These are phyloP conservation scores for Arthrobotrys musiformis DNA, from an alignment of 2,329 filamentous ascomycete species.

Conservation along the genomic window DNA sequence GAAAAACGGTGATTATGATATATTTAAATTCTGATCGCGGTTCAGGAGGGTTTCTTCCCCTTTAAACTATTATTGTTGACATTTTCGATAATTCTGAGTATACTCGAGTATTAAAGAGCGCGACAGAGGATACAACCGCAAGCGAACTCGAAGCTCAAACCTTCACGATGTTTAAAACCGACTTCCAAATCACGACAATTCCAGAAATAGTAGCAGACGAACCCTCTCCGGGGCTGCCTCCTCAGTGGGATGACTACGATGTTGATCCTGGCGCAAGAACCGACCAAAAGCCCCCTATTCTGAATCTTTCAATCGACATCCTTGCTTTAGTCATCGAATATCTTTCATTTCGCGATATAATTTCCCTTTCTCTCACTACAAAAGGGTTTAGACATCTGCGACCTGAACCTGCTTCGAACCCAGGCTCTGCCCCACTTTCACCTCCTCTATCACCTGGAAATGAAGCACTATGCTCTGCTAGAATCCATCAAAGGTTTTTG, in stretches of 20 bases:
- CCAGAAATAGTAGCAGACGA: conserved; percentile 25
- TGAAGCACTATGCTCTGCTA: conserved; percentile 37
- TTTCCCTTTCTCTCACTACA: conserved; percentile 46
- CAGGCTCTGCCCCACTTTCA: conserved; percentile 21
- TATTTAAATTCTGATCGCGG: conserved; percentile 49
- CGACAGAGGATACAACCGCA: not conserved
- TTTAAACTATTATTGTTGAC: conserved; percentile 9
- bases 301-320: conserved; percentile 43
- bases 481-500: conserved; percentile 51
- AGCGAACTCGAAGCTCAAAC: not conserved
- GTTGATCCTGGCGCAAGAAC: conserved; percentile 21
- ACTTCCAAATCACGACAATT: conserved; percentile 38
- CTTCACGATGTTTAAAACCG: conserved; percentile 35
- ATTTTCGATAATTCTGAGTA: not conserved
- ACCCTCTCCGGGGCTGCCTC: conserved; percentile 22
- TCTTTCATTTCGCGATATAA: conserved; percentile 36
- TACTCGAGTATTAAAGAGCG: not conserved
- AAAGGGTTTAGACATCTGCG: conserved; percentile 43
- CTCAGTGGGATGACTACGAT: conserved; percentile 19
- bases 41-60: conserved; percentile 10
- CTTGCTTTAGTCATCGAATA: conserved; percentile 39
- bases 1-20: conserved; percentile 26
- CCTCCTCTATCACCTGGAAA: conserved; percentile 42
- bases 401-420: conserved; percentile 21
- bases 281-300: conserved; percentile 23